phyloP scores from a whole-genome alignment of 1,284 basidiomycete genomes.

The Exobasidium rhododendri region DNA sequence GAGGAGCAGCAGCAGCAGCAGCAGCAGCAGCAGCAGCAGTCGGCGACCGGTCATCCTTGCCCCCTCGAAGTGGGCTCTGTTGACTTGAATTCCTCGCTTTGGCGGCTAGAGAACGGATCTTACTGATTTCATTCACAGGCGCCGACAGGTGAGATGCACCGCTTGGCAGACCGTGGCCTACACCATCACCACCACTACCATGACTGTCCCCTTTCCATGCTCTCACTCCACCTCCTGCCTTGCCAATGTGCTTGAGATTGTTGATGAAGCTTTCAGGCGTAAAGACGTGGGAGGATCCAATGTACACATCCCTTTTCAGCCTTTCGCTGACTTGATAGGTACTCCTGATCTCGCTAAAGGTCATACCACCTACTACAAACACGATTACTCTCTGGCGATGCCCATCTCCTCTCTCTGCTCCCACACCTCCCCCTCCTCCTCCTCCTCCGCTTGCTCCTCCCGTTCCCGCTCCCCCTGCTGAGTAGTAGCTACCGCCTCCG shows the following conservation, averaged over 20 bases:
- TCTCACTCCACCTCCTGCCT: conserved; percentile 27
- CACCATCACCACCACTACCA: not conserved
- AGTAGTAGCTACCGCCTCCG: conserved; percentile 12
- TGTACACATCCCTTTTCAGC: conserved; percentile 81
- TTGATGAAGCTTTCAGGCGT: conserved; percentile 82
- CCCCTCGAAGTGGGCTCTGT: not conserved
- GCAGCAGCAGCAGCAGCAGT: not conserved
- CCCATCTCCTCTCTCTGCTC: conserved; percentile 55
- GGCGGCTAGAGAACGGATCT: conserved; percentile 21
- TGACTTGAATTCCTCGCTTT: not conserved
- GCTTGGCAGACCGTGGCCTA: conserved; percentile 16
- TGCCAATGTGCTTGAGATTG: conserved; percentile 66
- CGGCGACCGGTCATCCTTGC: too few relatives aligned
- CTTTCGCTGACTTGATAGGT: conserved; percentile 74
- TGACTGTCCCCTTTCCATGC: not conserved
- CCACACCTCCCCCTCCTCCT: too few relatives aligned
- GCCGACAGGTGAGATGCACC: conserved; percentile 25
- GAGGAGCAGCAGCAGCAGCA: not conserved
- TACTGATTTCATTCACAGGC: conserved; percentile 32
- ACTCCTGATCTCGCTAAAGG: conserved; percentile 89
- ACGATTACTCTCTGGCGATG: conserved; percentile 78
- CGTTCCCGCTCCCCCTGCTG: not conserved
- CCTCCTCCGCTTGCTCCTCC: too few relatives aligned
- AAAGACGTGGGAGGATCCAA: conserved; percentile 87
- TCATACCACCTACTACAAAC: conserved; percentile 93